Percentiles rank a stretch among this genome's conserved stretches.
These are phyloP conservation scores for Eucalyptus pumila DNA, from an alignment of 345 rosid species.

Conservation along the genomic window DNA sequence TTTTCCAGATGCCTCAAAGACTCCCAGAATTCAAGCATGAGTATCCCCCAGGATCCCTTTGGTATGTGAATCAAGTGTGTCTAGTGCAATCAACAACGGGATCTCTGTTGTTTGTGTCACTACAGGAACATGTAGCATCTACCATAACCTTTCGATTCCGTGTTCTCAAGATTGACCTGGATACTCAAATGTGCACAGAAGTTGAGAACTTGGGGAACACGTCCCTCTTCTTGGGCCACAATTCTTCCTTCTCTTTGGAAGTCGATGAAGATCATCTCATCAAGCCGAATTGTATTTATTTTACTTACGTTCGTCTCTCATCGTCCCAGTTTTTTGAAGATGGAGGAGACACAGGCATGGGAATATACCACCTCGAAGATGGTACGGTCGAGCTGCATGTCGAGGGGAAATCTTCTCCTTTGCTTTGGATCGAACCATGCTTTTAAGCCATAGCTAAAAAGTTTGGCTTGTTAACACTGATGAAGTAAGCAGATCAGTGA, in stretches of 20 bases:
- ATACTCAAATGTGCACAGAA: neutral
- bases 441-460: neutral
- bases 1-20: neutral
- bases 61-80: neutral
- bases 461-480: neutral
- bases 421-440: neutral
- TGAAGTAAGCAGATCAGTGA: neutral
- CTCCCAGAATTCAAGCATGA: neutral
- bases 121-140: neutral
- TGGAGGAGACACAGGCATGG: neutral
- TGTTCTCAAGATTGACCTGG: neutral
- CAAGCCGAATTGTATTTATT: neutral
- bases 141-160: neutral
- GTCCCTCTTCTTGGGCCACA: neutral
- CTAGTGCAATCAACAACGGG: neutral
- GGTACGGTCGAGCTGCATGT: neutral
- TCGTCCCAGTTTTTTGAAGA: neutral
- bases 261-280: neutral
- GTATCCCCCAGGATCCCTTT: neutral
- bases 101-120: neutral
- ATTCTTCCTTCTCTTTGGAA: neutral
- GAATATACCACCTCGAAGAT: neutral
- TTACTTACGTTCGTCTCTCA: neutral
- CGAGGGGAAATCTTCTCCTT: neutral
- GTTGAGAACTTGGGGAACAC: neutral